A percentile compares a stretch with the other conserved stretches of the same genome.
Conservation (phyloP, 2,329 filamentous ascomycete genomes). For the Exophiala mesophila region DNA sequence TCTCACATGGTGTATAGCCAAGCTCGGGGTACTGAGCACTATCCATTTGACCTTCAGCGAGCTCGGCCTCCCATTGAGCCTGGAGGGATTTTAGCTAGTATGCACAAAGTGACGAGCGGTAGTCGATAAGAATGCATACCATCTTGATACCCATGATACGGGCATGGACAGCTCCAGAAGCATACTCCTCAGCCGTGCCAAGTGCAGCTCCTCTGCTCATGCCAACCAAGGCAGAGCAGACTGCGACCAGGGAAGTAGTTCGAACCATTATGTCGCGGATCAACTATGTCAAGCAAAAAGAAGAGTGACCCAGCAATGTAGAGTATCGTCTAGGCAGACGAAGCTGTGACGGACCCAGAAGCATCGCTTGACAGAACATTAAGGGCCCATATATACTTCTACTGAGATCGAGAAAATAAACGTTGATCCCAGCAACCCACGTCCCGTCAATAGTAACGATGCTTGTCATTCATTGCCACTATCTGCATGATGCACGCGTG, state of each 20-base stretch:
- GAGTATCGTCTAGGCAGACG: too few relatives aligned
- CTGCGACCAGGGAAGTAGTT: background rate
- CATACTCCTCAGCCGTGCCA: slow-evolving; percentile 4
- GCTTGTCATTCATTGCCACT: too few relatives aligned
- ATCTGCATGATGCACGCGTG: too few relatives aligned
- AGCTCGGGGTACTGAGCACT: slow-evolving; percentile 14
- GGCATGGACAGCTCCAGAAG: slow-evolving; percentile 5
- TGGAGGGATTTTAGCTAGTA: slow-evolving; percentile 1
- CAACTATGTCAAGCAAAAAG: too few relatives aligned
- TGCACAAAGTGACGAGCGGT: too few relatives aligned
- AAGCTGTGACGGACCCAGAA: background rate
- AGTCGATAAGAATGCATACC: too few relatives aligned
- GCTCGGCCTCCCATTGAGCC: slow-evolving; percentile 6
- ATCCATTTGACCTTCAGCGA: slow-evolving; percentile 5
- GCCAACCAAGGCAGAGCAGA: slow-evolving; percentile 3
- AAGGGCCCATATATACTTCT: background rate
- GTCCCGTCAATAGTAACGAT: too few relatives aligned
- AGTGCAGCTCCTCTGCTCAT: slow-evolving; percentile 4
- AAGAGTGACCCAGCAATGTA: too few relatives aligned
- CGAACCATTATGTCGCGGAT: slow-evolving; percentile 4
- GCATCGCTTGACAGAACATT: background rate
- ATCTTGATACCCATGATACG: slow-evolving; percentile 6
- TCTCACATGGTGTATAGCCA: slow-evolving; percentile 31
- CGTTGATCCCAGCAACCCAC: too few relatives aligned
- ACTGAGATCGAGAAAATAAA: too few relatives aligned